Base-by-base conservation (phyloP, 306 rosid species). In the Rosa lucieae region DNA sequence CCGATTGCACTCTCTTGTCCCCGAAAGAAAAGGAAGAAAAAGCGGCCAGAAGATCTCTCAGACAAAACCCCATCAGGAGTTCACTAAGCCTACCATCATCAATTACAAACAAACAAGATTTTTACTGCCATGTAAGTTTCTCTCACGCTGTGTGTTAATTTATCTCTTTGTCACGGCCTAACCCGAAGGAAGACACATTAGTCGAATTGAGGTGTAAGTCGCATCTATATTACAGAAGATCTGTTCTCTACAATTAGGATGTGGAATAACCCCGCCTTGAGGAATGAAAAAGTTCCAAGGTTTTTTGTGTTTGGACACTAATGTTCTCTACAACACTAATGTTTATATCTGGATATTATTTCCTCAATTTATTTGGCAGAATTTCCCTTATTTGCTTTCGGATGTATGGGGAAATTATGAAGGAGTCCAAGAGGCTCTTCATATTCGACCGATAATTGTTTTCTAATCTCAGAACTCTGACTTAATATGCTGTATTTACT, bases 1-100 rank as follows among this genome's bases (percentile, higher is more conserved):
- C 82, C 49, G 5, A 35, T 59, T 78, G 82, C 17, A 32, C 82
- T 71, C 71, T 78, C 71, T 70, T 78, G 44, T 70, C 82, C 73
- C 82, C 70, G 26, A 52, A 71, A 78, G 71, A 78, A 61, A 44
- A 37, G 42, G 63, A 71, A 78, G 63, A 78, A 61, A 44, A 21
- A 17, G 40, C 71, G 2, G 6, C 63, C 65, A 49, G 71, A 69
- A 78, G 82, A 78, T 78, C 61, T 43, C 82, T 78, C 46, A 40
- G 68, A 71, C 49, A 78, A 23, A 46, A 46, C 15, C 52, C 70
- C 4, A 55, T 55, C 26, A 46, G 21, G 11, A 70, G 23, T 78
- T 46, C 48, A 26, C 43, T 70, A 11, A 70, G 39, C 77, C 58
- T 73, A 26, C 59, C 63, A 26, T 35, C 17, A 23, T 73, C 59